A percentile compares a stretch with the other conserved stretches of the same genome.
These are phyloP conservation scores for Cladosporium sphaerospermum DNA, from an alignment of 2,329 filamentous ascomycete species.

Conservation along the genomic window DNA sequence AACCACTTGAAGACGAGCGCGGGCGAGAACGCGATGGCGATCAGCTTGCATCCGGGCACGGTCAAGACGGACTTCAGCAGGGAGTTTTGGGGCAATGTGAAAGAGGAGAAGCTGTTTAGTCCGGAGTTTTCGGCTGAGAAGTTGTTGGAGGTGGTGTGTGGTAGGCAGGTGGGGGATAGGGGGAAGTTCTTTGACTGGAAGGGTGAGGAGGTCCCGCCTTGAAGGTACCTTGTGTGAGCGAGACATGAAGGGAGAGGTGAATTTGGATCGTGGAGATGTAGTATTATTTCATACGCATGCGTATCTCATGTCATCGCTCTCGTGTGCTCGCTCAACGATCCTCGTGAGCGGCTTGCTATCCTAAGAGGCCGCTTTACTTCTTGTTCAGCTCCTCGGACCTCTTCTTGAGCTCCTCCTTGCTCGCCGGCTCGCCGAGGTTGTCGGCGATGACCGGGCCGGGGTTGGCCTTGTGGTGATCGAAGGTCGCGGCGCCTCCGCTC, in stretches of 20 bases:
- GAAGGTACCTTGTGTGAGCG: slow-evolving; percentile 6
- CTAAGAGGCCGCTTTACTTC: neutral
- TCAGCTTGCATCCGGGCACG: slow-evolving; percentile 74
- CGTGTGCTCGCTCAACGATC: too few relatives aligned
- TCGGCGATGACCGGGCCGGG: slow-evolving; percentile 41
- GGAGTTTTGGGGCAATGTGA: slow-evolving; percentile 64
- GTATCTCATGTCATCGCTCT: slow-evolving; percentile 1
- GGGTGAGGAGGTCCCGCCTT: slow-evolving; percentile 57
- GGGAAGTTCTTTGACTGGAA: slow-evolving; percentile 66
- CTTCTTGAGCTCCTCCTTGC: slow-evolving; percentile 46
- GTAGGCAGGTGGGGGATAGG: slow-evolving; percentile 45
- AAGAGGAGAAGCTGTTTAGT: slow-evolving; percentile 58
- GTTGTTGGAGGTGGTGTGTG: slow-evolving; percentile 54
- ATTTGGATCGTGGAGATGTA: too few relatives aligned
- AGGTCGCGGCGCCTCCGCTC: slow-evolving; percentile 31
- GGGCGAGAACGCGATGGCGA: slow-evolving; percentile 57
- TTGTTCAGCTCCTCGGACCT: slow-evolving; percentile 47
- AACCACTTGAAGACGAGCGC: slow-evolving; percentile 54
- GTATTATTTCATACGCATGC: neutral
- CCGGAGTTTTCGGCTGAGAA: slow-evolving; percentile 60
- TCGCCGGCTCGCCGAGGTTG: slow-evolving; percentile 39
- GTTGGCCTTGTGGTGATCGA: slow-evolving; percentile 37
- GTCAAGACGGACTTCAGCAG: slow-evolving; percentile 68
- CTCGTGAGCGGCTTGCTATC: too few relatives aligned
- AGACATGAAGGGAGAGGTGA: neutral